These are phyloP conservation scores for Urtica urens DNA, from an alignment of 306 rosid genomes.

Conservation along the genomic window DNA sequence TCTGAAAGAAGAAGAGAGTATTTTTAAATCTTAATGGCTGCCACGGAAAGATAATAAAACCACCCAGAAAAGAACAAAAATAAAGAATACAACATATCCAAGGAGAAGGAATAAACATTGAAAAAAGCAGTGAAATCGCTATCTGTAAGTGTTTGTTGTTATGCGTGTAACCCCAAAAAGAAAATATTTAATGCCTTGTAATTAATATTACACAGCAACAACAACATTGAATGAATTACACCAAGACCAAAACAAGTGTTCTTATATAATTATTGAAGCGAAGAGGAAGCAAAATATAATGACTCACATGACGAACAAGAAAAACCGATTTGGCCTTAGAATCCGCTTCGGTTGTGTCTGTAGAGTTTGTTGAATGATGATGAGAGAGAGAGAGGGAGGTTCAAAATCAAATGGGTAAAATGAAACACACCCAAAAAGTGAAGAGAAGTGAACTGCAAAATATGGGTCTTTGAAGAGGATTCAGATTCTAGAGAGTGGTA, in stretches of 20 bases:
- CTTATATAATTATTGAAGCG: neutral
- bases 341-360: neutral
- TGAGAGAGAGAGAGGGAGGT: neutral
- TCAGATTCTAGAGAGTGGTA: slow-evolving; percentile 16
- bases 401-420: neutral
- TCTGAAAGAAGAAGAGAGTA: slow-evolving; percentile 17
- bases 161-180: slow-evolving; percentile 15
- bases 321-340: neutral
- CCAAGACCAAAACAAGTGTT: neutral
- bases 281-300: neutral
- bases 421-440: slow-evolving; percentile 9
- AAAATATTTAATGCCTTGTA: slow-evolving; percentile 9
- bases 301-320: slow-evolving; percentile 10
- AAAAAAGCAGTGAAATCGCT: slow-evolving; percentile 56
- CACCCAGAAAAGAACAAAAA: slow-evolving; percentile 58
- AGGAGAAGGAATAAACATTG: slow-evolving; percentile 68
- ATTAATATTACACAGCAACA: neutral
- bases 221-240: slow-evolving; percentile 21
- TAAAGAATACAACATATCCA: slow-evolving; percentile 44
- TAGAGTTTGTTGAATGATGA: neutral
- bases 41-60: slow-evolving; percentile 26
- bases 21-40: slow-evolving; percentile 23
- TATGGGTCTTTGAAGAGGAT: slow-evolving; percentile 15
- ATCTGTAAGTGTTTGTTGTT: slow-evolving; percentile 23
- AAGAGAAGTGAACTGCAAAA: slow-evolving; percentile 8